Evolutionary conservation across 192 early-diverging fungal species (phyloP), one percentile per base, ranked within the genome.

Genomic region (Pilaira anomala): DNA sequence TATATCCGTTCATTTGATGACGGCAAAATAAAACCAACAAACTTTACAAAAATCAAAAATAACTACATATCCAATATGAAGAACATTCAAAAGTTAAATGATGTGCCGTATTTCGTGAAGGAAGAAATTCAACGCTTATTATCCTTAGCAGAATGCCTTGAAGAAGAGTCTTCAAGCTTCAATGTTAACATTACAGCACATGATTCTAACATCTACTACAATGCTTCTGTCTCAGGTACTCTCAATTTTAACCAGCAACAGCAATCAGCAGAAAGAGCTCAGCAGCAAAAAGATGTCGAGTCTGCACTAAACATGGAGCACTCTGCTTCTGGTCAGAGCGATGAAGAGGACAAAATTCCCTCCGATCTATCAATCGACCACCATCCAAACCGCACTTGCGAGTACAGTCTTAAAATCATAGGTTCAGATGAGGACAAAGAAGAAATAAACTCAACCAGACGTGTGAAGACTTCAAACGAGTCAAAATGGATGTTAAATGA

Each of bases 291-390:
- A 50, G 26, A 50, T 50, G 48, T 24, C 24, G 48, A 50, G 48
- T 50, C 18, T 50, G 48, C 24, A 50, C 48, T 50, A 50, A 50
- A 50, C 48, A 50, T 50, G 48, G 48, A 50, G 48, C 48, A 50
- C 24, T 50, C 18, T 50, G 48, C 48, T 50, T 19, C 48, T 50
- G 48, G 18, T n/a, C 2, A 50, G 48, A 50, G 48, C 48, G 56
- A 36, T 42, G 39, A 42, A 58, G 56, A 58, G 33, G 30, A 54
- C 52, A 54, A 36, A 58, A 12, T 58, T 42, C 56, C 56, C 33
- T 58, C 56, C 13, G 56, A 58, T 58, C 13, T 58, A 58, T 42
- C 56, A 39, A 58, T 58, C 56, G 56, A 58, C 33, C 53, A 56
- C 53, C 56, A 39, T 36, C 48, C 48, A 50, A 39, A 21, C 7